These are phyloP conservation scores for Penicillium paradoxum DNA, from an alignment of 495 filamentous ascomycete species.

Conservation along the genomic window DNA sequence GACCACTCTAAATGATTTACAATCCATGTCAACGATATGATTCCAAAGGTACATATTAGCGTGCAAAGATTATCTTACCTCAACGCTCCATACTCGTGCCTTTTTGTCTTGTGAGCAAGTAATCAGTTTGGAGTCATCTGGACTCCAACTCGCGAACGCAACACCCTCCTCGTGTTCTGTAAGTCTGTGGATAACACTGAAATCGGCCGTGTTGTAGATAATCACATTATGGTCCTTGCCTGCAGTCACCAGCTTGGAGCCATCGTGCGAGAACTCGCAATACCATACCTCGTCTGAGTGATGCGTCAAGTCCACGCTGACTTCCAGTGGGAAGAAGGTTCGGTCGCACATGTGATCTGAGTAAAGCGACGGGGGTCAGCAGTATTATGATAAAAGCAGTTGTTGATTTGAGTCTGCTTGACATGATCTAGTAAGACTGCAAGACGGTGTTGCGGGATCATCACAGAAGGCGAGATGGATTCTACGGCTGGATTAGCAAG, in stretches of 20 bases:
- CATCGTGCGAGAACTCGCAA: constrained; percentile 85
- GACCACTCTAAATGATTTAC: constrained; percentile 56
- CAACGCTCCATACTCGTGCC: constrained; percentile 73
- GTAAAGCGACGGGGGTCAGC: constrained; percentile 77
- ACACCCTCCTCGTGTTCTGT: constrained; percentile 62
- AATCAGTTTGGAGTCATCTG: constrained; percentile 78
- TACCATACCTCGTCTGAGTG: constrained; percentile 88
- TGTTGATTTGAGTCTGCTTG: constrained; percentile 73
- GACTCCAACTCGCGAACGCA: constrained; percentile 81
- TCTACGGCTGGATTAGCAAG: constrained; percentile 43
- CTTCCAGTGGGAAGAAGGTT: constrained; percentile 68
- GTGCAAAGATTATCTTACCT: constrained; percentile 42
- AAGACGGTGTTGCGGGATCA: constrained; percentile 95
- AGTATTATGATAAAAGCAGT: constrained; percentile 86
- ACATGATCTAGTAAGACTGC: constrained; percentile 76
- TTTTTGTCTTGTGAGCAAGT: constrained; percentile 71
- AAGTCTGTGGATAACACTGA: constrained; percentile 59
- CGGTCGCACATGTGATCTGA: constrained; percentile 80
- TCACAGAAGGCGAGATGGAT: constrained; percentile 93
- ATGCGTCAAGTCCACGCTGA: constrained; percentile 60
- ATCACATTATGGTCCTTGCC: constrained; percentile 68
- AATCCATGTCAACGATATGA: constrained; percentile 9
- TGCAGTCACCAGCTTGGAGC: constrained; percentile 74
- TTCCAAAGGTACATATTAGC: background rate
- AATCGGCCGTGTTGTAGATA: constrained; percentile 75